Evolutionary conservation across 176 grass and related monocot genomes (phyloP).

Genomic region (Bolboschoenus planiculmis): DNA sequence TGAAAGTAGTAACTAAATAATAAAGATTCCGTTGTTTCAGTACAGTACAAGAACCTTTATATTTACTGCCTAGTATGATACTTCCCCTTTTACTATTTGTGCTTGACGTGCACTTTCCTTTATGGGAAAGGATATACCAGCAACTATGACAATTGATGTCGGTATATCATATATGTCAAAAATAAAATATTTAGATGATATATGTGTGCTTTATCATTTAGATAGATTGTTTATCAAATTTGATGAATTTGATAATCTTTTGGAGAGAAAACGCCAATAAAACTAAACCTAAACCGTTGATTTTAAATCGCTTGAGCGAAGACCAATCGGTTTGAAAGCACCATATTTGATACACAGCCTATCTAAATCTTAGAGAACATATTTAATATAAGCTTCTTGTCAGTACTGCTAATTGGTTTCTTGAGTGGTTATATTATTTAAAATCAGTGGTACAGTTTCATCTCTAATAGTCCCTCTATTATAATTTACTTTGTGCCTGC

Average conservation of each 20-base stretch:
- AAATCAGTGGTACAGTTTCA: not conserved
- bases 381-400: no score
- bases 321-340: not conserved
- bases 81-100: not conserved
- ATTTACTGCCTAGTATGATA: not conserved
- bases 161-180: not conserved
- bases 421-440: not conserved
- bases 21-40: conserved; percentile 3
- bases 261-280: not conserved
- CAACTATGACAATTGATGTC: not conserved
- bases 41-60: not conserved
- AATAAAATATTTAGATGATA: not conserved
- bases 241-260: not conserved
- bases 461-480: not conserved
- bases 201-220: not conserved
- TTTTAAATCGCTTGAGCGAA: not conserved
- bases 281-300: not conserved
- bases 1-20: not conserved
- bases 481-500: conserved; percentile 2
- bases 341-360: not conserved
- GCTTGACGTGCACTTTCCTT: not conserved
- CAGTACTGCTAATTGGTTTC: no score
- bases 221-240: not conserved
- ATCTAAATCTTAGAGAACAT: no score
- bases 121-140: not conserved